Conservation (phyloP, 371 early-diverging fungal genomes). For the Mortierella sp. region DNA sequence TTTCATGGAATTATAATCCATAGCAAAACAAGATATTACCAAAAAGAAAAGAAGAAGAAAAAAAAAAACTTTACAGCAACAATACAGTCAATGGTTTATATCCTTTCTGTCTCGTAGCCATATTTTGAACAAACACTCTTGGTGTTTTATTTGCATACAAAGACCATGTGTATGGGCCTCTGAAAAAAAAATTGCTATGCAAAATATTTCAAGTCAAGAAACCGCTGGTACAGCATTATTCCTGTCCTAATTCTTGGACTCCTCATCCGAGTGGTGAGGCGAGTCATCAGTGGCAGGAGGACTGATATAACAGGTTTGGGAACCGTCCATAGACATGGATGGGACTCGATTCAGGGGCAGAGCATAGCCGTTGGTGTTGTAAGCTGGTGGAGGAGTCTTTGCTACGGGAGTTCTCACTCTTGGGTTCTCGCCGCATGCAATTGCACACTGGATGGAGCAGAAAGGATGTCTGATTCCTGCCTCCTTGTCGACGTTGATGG, state of each 20-base stretch:
- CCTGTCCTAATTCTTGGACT: neutral
- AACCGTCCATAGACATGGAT: neutral
- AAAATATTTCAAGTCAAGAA: neutral
- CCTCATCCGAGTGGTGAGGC: neutral
- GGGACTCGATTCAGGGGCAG: neutral
- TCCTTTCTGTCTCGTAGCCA: neutral
- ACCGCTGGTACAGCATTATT: neutral
- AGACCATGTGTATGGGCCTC: neutral
- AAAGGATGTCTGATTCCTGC: conserved; percentile 22
- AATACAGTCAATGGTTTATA: too few species aligned
- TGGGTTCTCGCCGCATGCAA: conserved; percentile 42
- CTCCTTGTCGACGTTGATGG: conserved; percentile 31
- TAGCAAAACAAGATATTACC: conserved; percentile 2
- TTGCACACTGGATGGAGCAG: conserved; percentile 30
- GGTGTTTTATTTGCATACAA: neutral
- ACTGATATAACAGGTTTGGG: neutral
- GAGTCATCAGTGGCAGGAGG: conserved; percentile 2
- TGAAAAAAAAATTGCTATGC: too few species aligned
- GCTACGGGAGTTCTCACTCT: neutral
- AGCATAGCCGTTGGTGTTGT: neutral
- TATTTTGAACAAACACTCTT: neutral
- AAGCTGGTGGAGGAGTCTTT: neutral
- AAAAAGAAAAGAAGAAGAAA: neutral
- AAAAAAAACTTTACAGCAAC: too few species aligned
- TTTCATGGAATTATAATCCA: neutral